Conservation (phyloP, 2,329 filamentous ascomycete species). For the Curvularia verruculosa region DNA sequence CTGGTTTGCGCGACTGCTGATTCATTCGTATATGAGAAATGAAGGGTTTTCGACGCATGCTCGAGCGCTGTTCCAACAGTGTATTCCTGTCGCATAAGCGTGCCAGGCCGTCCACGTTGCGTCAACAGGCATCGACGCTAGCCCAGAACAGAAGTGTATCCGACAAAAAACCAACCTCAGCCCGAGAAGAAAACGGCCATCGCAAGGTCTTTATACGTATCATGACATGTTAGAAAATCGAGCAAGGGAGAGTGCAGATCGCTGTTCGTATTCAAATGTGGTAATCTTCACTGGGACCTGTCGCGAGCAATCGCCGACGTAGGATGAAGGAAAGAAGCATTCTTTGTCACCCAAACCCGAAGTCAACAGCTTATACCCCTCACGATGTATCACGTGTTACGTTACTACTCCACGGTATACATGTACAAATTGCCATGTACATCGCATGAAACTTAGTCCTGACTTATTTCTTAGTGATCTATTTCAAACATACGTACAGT, state of each 20-base stretch:
- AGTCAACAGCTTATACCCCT: not conserved
- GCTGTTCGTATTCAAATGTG: not conserved
- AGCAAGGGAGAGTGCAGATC: not conserved
- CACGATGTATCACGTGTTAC: not conserved
- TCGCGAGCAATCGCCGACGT: not conserved
- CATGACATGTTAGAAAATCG: not conserved
- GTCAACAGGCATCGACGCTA: slow-evolving; percentile 5
- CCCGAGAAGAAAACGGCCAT: not conserved
- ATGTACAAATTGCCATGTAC: not conserved
- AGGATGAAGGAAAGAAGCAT: not conserved
- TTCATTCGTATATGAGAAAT: not conserved
- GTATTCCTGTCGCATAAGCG: slow-evolving; percentile 4
- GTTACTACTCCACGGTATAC: not conserved
- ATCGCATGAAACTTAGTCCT: not conserved
- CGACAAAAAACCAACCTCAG: not conserved
- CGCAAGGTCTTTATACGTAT: not conserved
- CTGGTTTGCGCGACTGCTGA: slow-evolving; percentile 4
- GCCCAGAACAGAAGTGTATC: slow-evolving; percentile 6
- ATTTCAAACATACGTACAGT: not conserved
- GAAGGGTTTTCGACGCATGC: slow-evolving; percentile 1
- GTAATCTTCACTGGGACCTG: not conserved
- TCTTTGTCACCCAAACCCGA: not conserved
- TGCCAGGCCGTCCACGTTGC: not conserved
- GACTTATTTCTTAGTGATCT: too few relatives aligned
- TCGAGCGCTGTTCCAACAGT: slow-evolving; percentile 3